phyloP scores from a whole-genome alignment of 2,329 filamentous ascomycete genomes.

The Ceratocystis colombiana region DNA sequence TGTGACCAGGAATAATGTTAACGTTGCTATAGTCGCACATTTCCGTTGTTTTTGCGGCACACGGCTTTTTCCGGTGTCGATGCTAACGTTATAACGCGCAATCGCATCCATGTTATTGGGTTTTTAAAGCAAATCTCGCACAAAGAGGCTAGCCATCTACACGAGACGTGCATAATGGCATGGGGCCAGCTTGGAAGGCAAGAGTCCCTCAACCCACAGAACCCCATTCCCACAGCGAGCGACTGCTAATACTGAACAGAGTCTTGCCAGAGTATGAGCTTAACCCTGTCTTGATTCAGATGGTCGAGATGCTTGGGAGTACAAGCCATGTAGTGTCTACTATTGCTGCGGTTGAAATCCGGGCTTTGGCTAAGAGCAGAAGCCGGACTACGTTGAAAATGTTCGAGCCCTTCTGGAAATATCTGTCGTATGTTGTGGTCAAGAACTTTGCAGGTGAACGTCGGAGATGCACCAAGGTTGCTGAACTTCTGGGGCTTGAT shows the following conservation, averaged over 20 bases:
- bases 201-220: slow-evolving; percentile 27
- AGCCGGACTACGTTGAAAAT: slow-evolving; percentile 55
- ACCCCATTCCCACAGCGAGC: slow-evolving; percentile 15
- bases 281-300: slow-evolving; percentile 70
- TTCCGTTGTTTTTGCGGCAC: slow-evolving; percentile 52
- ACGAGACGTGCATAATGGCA: slow-evolving; percentile 76
- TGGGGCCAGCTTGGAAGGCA: slow-evolving; percentile 74
- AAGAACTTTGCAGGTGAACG: slow-evolving; percentile 72
- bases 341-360: slow-evolving; percentile 72
- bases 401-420: slow-evolving; percentile 81
- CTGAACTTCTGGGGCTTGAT: slow-evolving; percentile 68
- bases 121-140: slow-evolving; percentile 64
- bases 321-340: slow-evolving; percentile 68
- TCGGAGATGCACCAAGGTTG: slow-evolving; percentile 70
- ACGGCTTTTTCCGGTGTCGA: slow-evolving; percentile 27
- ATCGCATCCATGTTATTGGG: slow-evolving; percentile 47
- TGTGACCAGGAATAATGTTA: slow-evolving; percentile 2
- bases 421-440: slow-evolving; percentile 67
- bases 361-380: slow-evolving; percentile 58
- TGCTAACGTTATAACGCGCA: slow-evolving; percentile 20
- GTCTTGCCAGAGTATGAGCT: slow-evolving; percentile 71
- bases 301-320: slow-evolving; percentile 81
- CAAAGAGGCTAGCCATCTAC: slow-evolving; percentile 53
- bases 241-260: slow-evolving; percentile 33
- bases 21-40: slow-evolving; percentile 42